phyloP scores from a whole-genome alignment of 169 alveolate genomes.

The Plasmodium gallinaceum region DNA sequence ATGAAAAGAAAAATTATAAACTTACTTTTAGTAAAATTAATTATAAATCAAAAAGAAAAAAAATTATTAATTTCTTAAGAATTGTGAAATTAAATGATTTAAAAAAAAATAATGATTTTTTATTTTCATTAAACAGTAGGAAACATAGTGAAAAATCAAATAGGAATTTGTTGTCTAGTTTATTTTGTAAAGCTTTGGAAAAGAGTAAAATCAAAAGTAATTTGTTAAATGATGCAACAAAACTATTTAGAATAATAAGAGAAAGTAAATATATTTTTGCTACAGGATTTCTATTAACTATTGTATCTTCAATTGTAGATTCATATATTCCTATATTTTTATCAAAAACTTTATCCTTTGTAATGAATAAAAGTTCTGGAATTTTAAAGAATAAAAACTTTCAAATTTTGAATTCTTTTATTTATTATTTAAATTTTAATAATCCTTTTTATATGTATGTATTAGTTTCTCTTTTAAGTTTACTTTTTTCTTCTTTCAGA shows the following conservation, averaged over 20 bases:
- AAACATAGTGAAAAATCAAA: neutral
- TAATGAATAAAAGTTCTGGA: constrained; percentile 32
- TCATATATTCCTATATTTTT: constrained; percentile 63
- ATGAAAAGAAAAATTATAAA: constrained; percentile 24
- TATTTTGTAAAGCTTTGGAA: constrained; percentile 30
- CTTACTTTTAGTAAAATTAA: constrained; percentile 5
- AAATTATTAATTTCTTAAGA: neutral
- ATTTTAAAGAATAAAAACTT: neutral
- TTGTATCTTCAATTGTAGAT: constrained; percentile 61
- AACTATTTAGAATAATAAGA: constrained; percentile 36
- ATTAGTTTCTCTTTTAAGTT: constrained; percentile 31
- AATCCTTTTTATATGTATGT: constrained; percentile 54
- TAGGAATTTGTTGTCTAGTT: constrained; percentile 11
- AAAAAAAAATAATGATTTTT: neutral
- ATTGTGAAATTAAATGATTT: neutral
- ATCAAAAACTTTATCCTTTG: constrained; percentile 50
- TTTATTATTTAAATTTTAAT: constrained; percentile 1
- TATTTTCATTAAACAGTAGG: neutral
- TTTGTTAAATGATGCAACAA: constrained; percentile 41
- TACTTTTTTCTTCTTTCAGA: constrained; percentile 41
- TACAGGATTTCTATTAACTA: constrained; percentile 46
- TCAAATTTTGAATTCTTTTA: constrained; percentile 19
- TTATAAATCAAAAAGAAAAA: neutral
- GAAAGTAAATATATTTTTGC: constrained; percentile 44
- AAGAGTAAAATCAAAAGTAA: constrained; percentile 28